Conservation (phyloP, 768 basidiomycete genomes). For the Lactifluus hygrophoroides region DNA sequence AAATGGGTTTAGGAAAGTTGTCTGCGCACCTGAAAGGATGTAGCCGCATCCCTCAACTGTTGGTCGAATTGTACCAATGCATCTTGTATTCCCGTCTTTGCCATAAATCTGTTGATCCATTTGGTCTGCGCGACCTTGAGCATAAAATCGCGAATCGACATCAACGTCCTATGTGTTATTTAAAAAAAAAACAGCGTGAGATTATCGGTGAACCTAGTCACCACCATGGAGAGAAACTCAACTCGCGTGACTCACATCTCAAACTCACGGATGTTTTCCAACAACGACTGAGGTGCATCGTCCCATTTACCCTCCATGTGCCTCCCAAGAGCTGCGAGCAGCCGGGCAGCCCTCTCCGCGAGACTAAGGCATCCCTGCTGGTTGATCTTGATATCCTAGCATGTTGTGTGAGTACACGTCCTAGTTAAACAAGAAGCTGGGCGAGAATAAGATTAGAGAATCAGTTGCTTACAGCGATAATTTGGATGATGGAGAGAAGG, state of each 20-base stretch:
- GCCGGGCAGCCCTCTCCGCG: conserved; percentile 16
- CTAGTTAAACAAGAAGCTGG: too few species aligned
- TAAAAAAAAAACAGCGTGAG: neutral
- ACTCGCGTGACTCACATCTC: conserved; percentile 14
- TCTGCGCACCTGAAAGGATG: conserved; percentile 18
- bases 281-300: conserved; percentile 17
- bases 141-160: conserved; percentile 22
- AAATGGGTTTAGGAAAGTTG: neutral
- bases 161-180: conserved; percentile 15
- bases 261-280: conserved; percentile 21
- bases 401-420: neutral
- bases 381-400: conserved; percentile 19
- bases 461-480: conserved; percentile 9
- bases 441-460: neutral
- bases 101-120: conserved; percentile 19
- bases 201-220: neutral
- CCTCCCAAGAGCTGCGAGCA: conserved; percentile 14
- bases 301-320: conserved; percentile 24
- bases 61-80: conserved; percentile 10
- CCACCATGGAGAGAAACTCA: neutral
- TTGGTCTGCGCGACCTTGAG: conserved; percentile 13
- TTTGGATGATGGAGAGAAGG: conserved; percentile 16
- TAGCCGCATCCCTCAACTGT: conserved; percentile 17
- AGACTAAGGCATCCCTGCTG: conserved; percentile 18
- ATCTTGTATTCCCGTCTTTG: conserved; percentile 16